Evolutionary conservation across 116 monocot species (phyloP).

Genomic region (Papilionanthe hybrid): DNA sequence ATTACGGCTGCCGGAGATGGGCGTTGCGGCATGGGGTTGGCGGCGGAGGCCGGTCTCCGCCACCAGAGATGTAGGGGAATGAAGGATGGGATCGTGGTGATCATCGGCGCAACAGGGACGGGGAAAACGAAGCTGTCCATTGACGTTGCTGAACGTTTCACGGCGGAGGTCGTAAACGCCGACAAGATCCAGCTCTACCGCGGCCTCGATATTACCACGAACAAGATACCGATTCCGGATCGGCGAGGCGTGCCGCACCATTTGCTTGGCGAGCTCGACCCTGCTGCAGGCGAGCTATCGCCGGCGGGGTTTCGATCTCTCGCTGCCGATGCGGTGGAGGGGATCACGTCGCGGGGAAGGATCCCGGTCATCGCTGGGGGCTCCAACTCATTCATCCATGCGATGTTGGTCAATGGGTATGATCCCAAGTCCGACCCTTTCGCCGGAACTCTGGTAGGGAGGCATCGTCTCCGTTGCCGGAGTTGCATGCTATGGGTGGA

Average conservation of each 20-base stretch:
- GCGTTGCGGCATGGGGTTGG: not conserved
- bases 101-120: conserved; percentile 75
- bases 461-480: conserved; percentile 3
- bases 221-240: conserved; percentile 49
- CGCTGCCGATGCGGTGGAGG: not conserved
- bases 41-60: not conserved
- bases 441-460: not conserved
- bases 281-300: conserved; percentile 3
- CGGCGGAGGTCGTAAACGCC: conserved; percentile 58
- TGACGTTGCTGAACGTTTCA: conserved; percentile 33
- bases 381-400: conserved; percentile 18
- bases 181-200: conserved; percentile 79
- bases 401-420: conserved; percentile 3
- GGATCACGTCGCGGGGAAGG: not conserved
- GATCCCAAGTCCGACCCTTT: conserved; percentile 22
- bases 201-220: conserved; percentile 75
- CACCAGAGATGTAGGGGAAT: not conserved
- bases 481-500: conserved; percentile 64
- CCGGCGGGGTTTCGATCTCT: not conserved
- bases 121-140: conserved; percentile 73
- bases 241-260: conserved; percentile 26
- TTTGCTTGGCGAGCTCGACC: conserved; percentile 38
- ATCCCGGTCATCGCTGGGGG: conserved; percentile 12
- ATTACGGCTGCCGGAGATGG: not conserved
- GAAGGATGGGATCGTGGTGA: conserved; percentile 26